Evolutionary conservation across 331 rosid species (phyloP).

Genomic region (Telfairia occidentalis): DNA sequence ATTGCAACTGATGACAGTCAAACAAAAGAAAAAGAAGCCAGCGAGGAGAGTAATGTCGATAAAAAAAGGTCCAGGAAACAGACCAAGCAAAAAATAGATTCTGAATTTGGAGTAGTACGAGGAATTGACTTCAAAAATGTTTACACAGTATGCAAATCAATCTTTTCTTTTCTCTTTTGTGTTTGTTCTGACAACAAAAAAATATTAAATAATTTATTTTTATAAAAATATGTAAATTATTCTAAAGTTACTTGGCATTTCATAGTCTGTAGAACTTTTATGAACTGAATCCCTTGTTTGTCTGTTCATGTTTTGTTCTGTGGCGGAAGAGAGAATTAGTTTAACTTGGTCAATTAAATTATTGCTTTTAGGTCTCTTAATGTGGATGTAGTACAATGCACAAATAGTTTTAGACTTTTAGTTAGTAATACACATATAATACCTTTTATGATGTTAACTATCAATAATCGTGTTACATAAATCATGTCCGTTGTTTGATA

Average conservation of each 20-base stretch:
- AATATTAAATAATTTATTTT: background rate
- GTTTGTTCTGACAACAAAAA: background rate
- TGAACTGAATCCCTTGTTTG: background rate
- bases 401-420: background rate
- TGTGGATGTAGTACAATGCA: background rate
- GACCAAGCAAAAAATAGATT: conserved; percentile 48
- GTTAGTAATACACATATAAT: background rate
- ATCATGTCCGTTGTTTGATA: background rate
- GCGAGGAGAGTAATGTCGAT: conserved; percentile 29
- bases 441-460: background rate
- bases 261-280: background rate
- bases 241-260: background rate
- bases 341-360: background rate
- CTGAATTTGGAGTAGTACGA: conserved; percentile 94
- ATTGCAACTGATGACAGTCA: conserved; percentile 80
- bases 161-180: background rate
- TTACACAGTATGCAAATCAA: conserved; percentile 57
- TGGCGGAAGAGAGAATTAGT: background rate
- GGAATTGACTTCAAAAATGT: conserved; percentile 94
- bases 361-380: background rate
- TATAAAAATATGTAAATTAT: background rate
- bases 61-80: conserved; percentile 33
- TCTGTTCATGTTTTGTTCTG: background rate
- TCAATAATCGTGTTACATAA: background rate
- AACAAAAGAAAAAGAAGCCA: conserved; percentile 55